These are phyloP conservation scores for Phalaenopsis equestris DNA, from an alignment of 106 monocot species.

Conservation along the genomic window DNA sequence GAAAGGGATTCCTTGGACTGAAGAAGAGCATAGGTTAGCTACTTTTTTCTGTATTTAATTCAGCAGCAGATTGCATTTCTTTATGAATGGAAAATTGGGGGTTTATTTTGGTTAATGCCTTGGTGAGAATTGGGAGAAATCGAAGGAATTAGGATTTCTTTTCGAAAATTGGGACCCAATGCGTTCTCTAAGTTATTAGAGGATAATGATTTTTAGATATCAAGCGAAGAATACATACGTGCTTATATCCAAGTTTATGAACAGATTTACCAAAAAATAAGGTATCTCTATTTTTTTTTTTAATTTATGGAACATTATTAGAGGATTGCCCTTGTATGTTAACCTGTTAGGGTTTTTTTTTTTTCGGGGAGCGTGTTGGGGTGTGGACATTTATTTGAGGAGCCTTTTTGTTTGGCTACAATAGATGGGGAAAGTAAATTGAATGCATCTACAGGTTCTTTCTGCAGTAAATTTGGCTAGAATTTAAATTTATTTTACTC, in stretches of 20 bases:
- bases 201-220: too few relatives aligned
- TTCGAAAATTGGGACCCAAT: neutral
- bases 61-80: neutral
- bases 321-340: neutral
- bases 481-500: neutral
- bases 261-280: too few relatives aligned
- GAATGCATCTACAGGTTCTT: neutral
- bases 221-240: too few relatives aligned
- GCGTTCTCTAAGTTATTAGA: neutral
- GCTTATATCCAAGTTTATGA: too few relatives aligned
- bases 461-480: neutral
- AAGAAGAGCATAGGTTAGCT: slow-evolving; percentile 80
- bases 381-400: too few relatives aligned
- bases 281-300: neutral
- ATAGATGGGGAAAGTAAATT: neutral
- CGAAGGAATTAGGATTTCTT: neutral
- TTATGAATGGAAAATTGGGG: neutral
- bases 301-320: neutral
- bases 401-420: neutral
- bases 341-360: neutral
- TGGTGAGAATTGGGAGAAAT: neutral
- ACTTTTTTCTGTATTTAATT: neutral
- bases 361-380: too few relatives aligned
- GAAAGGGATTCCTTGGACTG: slow-evolving; percentile 91
- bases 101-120: neutral